Evolutionary conservation across 2,329 filamentous ascomycete genomes (phyloP), one percentile per base, ranked within the genome.

Genomic region (Nemania sp.): DNA sequence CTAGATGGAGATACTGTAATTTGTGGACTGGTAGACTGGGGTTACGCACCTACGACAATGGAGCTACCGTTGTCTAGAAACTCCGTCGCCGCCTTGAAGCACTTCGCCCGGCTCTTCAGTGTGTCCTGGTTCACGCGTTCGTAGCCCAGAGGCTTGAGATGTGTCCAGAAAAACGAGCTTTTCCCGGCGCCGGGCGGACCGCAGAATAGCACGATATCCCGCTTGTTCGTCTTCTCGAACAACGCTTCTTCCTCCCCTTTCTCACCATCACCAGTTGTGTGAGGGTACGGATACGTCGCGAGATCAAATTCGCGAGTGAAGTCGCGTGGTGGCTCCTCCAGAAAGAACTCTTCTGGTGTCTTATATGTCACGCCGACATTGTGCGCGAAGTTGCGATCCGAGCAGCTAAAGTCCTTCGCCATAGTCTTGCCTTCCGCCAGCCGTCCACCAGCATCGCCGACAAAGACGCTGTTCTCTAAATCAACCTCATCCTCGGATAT

Each of bases 291-390:
- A 74, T 91, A 89, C 3, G 83, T 78, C 0, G 81, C 80, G 20
- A 94, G 87, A 70, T 98, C 90, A 73, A 98, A 97, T 0, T 87
- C 83, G 63, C 92, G 86, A 10, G 80, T 80, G 76, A 93, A 96
- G 1, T 88, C 86, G 71, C 89, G 86, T 0, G 91, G 84, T 26
- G 86, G 76, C 73, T 93, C 87, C 1, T 86, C 86, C 0, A 95
- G 86, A 77, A 98, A 98, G 81, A 91, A 97, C 79, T 98, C 94
- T 77, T 99, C 96, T 0, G 96, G 96, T 0, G 95, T 97, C 65
- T 89, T 83, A 78, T 95, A 99, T 13, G 82, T 77, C 72, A 99
- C 88, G 3, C 93, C 93, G 13, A 94, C 82, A 76, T 99, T 98
- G 69, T 90, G 85, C 2, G 96, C 95, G 74, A 98, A 91, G 75